Conservation (phyloP, 805 yeast genomes). For the Sungouiozyma ichnusensis region DNA sequence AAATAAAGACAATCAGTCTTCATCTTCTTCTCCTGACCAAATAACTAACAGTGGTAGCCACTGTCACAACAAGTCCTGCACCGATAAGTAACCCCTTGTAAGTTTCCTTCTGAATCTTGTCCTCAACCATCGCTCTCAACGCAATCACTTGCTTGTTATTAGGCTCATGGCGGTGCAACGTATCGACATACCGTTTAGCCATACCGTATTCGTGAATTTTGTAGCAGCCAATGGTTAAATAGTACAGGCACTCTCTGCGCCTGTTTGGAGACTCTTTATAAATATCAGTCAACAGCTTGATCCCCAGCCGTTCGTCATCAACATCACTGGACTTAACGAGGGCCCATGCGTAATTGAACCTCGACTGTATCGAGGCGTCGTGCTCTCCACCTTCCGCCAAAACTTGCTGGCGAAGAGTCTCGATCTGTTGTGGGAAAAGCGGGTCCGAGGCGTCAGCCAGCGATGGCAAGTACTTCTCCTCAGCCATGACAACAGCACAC, state of each 20-base stretch:
- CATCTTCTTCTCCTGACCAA: not conserved
- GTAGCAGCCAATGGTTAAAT: constrained; percentile 76
- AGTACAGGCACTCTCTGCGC: constrained; percentile 83
- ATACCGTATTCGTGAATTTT: constrained; percentile 81
- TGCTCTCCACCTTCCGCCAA: constrained; percentile 60
- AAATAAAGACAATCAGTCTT: too few relatives aligned
- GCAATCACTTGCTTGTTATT: constrained; percentile 67
- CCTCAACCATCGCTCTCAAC: constrained; percentile 69
- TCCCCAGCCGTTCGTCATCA: constrained; percentile 67
- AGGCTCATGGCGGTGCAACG: constrained; percentile 70
- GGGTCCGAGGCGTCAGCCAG: constrained; percentile 31
- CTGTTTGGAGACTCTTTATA: constrained; percentile 72
- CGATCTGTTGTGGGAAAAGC: constrained; percentile 63
- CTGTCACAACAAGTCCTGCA: constrained; percentile 77
- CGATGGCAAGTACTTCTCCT: constrained; percentile 19
- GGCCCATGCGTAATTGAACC: constrained; percentile 96
- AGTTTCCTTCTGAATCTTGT: constrained; percentile 77
- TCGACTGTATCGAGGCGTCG: constrained; percentile 67
- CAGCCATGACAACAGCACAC: too few relatives aligned
- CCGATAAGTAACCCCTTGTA: constrained; percentile 79
- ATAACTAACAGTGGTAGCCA: constrained; percentile 40
- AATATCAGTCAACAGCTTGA: constrained; percentile 55
- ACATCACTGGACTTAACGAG: constrained; percentile 58
- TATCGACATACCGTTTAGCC: constrained; percentile 77
- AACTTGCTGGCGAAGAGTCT: constrained; percentile 65